phyloP scores from a whole-genome alignment of 75 land plant species.

The Sequoiadendron giganteum region DNA sequence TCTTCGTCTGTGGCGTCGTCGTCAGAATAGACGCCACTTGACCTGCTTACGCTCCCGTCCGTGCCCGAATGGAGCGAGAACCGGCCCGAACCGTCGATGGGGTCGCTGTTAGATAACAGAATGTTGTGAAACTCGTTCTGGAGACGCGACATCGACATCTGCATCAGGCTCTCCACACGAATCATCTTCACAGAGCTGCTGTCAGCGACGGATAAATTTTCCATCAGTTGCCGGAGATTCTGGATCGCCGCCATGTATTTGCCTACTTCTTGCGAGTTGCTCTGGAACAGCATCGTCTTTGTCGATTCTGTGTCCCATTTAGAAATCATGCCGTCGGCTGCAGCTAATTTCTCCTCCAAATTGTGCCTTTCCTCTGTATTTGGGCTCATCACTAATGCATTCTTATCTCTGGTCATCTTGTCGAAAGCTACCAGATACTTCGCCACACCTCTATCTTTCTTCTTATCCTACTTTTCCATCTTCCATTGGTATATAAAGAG shows the following conservation, averaged over 20 bases:
- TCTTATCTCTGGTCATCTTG: too few species aligned
- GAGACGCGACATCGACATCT: slow-evolving; percentile 61
- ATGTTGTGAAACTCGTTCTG: slow-evolving; percentile 66
- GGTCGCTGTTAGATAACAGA: not conserved
- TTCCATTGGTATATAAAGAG: too few species aligned
- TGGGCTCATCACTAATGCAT: too few species aligned
- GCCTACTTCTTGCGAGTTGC: slow-evolving; percentile 25
- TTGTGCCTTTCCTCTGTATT: too few species aligned
- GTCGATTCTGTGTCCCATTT: not conserved
- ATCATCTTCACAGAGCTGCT: slow-evolving; percentile 32
- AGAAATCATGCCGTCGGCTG: not conserved
- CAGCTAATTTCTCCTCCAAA: not conserved
- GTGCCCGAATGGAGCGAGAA: not conserved
- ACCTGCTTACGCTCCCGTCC: slow-evolving; percentile 7
- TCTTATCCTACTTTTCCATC: too few species aligned
- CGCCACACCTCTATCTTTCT: too few species aligned
- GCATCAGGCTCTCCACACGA: slow-evolving; percentile 55
- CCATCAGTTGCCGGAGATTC: slow-evolving; percentile 40
- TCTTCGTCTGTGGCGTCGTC: slow-evolving; percentile 4
- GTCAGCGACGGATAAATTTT: slow-evolving; percentile 7
- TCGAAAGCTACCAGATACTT: too few species aligned
- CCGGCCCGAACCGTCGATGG: slow-evolving; percentile 16
- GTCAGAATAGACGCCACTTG: not conserved
- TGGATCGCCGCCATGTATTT: slow-evolving; percentile 25
- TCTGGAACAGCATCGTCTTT: slow-evolving; percentile 15